Percentiles rank a stretch among this genome's conserved stretches.
Evolutionary conservation across 2,329 filamentous ascomycete species (phyloP).

Genomic region (Huntiella decipiens): DNA sequence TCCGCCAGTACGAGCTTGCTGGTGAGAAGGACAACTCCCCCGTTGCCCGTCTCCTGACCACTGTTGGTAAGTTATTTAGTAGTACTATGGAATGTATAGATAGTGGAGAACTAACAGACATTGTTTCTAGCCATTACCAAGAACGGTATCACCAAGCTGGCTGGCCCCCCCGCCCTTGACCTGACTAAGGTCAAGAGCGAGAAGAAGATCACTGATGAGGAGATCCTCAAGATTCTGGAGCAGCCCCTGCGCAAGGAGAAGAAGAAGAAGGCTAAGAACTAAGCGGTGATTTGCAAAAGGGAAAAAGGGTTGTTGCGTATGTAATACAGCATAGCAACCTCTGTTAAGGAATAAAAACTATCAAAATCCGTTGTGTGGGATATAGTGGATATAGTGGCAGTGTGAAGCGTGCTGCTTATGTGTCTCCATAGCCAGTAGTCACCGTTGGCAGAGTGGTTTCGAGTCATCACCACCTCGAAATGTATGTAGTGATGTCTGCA

Average conservation of each 20-base stretch:
- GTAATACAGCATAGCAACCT: neutral
- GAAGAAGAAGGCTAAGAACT: slow-evolving; percentile 61
- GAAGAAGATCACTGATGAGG: slow-evolving; percentile 95
- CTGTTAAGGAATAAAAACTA: slow-evolving; percentile 8
- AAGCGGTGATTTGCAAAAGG: slow-evolving; percentile 11
- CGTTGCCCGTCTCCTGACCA: slow-evolving; percentile 76
- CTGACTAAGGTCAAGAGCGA: slow-evolving; percentile 73
- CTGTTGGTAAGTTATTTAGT: slow-evolving; percentile 52
- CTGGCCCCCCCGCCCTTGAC: slow-evolving; percentile 57
- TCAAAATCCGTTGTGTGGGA: slow-evolving; percentile 7
- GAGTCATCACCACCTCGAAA: no score
- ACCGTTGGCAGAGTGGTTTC: no score
- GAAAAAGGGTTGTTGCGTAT: neutral
- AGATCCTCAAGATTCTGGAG: slow-evolving; percentile 85
- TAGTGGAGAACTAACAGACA: neutral
- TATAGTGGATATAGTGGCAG: slow-evolving; percentile 5
- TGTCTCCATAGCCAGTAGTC: neutral
- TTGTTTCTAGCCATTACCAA: slow-evolving; percentile 65
- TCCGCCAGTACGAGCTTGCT: slow-evolving; percentile 90
- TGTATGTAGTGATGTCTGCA: no score
- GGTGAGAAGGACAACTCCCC: slow-evolving; percentile 78
- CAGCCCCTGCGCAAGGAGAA: slow-evolving; percentile 85
- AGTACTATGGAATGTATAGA: neutral
- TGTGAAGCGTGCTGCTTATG: neutral
- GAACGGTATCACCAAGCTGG: slow-evolving; percentile 80